Evolutionary conservation across 495 filamentous ascomycete genomes (phyloP), one percentile per base, ranked within the genome.

Genomic region (Geoglossum glabrum): DNA sequence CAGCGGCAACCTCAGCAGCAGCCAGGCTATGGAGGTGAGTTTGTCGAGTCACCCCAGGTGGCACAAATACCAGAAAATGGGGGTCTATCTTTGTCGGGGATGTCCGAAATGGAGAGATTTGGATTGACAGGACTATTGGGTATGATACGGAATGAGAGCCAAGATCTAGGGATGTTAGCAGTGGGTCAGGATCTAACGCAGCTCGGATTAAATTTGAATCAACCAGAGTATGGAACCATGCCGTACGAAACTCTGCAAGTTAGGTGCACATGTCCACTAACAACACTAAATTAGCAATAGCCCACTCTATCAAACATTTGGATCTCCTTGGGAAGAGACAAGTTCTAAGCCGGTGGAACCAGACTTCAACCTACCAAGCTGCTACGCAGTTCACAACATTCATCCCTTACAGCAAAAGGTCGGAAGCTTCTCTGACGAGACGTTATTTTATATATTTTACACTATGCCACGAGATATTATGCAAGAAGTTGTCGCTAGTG

Each of bases 391-490:
- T 25, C 82, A 79, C 61, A 96, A 94, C 63, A 84, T 93, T 31
- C 86, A 88, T 63, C 79, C 81, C 17, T 73, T 95, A 21, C 79
- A 86, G 49, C 77, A 79, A 55, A 85, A 90, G 61, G 85, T 94
- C 49, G 73, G 75, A 17, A 85, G 81, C 56, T 93, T 95, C 71
- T 84, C 83, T 61, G 87, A 94, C 59, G 90, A 96, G 67, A 93
- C 88, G 0, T 74, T 96, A 57, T 88, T 96, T 67, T 89, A 83
- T 73, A 92, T 96, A 61, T 96, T 96, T 74, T 96, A 94, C 72
- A 87, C 82, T 69, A 84, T 85, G 70, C 86, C 88, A 1, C 73
- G 81, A 33, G 88, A 94, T 65, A 75, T 85, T 59, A 79, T 88
- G 69, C 90, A 96, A 68, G 84, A 93, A 61, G 69, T 87, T 60